phyloP scores from a whole-genome alignment of 306 rosid species.

The Comarum palustre region DNA sequence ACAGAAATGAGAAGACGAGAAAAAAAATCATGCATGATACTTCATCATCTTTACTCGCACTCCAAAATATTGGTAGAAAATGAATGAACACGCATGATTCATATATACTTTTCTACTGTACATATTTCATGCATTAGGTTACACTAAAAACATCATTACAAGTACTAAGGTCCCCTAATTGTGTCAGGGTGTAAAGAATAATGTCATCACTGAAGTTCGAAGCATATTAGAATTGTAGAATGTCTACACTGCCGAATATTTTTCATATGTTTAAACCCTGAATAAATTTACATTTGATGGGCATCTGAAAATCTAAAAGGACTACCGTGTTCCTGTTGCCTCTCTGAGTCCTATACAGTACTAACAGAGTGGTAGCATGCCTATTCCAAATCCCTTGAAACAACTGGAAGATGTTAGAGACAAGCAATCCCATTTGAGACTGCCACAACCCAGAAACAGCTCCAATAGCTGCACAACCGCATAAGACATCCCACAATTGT shows the following conservation, averaged over 20 bases:
- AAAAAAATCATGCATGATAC: background rate
- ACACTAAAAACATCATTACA: background rate
- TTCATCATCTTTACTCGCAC: background rate
- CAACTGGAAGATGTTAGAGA: slow-evolving; percentile 8
- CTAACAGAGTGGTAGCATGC: slow-evolving; percentile 15
- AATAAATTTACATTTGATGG: slow-evolving; percentile 48
- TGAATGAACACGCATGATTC: background rate
- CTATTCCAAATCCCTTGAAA: slow-evolving; percentile 19
- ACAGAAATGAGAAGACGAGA: background rate
- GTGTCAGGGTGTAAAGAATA: background rate
- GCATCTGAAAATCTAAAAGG: slow-evolving; percentile 28
- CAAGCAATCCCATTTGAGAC: slow-evolving; percentile 22
- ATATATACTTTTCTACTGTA: background rate
- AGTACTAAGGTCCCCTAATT: background rate
- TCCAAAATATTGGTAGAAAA: background rate
- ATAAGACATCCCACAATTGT: slow-evolving; percentile 1
- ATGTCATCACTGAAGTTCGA: slow-evolving; percentile 6
- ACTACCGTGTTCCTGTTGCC: slow-evolving; percentile 28
- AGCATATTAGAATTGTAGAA: slow-evolving; percentile 1
- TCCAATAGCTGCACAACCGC: slow-evolving; percentile 20
- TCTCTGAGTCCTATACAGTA: slow-evolving; percentile 31
- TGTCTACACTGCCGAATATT: slow-evolving; percentile 13
- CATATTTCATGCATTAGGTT: background rate
- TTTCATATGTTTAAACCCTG: slow-evolving; percentile 30
- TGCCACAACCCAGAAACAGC: slow-evolving; percentile 16